phyloP scores from a whole-genome alignment of 352 stramenopile genomes.

The Stramenopiles sp. region DNA sequence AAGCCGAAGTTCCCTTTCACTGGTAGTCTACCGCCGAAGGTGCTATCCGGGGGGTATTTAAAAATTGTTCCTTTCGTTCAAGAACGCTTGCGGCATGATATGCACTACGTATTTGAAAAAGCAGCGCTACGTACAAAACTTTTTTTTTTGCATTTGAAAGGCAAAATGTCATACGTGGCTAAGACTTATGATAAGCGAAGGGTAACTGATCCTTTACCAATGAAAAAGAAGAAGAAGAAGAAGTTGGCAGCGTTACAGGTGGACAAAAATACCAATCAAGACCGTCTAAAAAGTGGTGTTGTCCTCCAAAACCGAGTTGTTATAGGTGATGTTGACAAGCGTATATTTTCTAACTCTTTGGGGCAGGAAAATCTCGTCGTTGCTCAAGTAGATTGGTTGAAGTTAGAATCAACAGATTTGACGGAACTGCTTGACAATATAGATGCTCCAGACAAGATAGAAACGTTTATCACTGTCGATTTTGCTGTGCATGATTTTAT shows the following conservation, averaged over 20 bases:
- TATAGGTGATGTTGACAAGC: not conserved
- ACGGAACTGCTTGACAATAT: not conserved
- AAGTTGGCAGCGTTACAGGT: not conserved
- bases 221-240: not conserved
- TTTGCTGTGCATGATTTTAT: not conserved
- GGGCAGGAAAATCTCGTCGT: not conserved
- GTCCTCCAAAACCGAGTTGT: not conserved
- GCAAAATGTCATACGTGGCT: not conserved
- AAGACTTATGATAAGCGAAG: not conserved
- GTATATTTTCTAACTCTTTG: not conserved
- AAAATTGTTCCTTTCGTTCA: not conserved
- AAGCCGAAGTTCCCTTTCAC: no score
- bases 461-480: not conserved
- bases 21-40: no score
- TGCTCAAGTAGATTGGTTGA: not conserved
- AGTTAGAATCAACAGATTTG: not conserved
- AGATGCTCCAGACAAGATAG: not conserved
- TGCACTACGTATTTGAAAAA: not conserved
- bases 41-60: not conserved
- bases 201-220: not conserved
- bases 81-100: not conserved
- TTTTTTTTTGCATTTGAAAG: not conserved
- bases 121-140: not conserved
- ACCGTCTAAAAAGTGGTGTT: not conserved
- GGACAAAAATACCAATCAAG: not conserved